phyloP scores from a whole-genome alignment of 164 flowering plant species.

The Berberis thunbergii region DNA sequence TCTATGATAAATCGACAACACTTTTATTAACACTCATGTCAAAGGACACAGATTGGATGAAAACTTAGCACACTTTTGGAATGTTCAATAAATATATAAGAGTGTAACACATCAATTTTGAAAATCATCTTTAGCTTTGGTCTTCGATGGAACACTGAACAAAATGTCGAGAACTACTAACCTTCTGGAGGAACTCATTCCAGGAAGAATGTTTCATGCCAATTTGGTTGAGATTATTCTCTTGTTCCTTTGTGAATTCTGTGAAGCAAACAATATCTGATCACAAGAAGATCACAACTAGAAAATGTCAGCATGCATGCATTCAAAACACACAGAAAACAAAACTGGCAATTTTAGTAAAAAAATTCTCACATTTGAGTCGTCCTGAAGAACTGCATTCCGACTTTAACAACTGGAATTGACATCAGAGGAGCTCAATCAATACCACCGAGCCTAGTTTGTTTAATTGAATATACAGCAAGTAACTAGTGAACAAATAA shows the following conservation, averaged over 20 bases:
- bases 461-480: not conserved
- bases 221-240: conserved; percentile 20
- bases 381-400: conserved; percentile 44
- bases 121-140: not conserved
- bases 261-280: conserved; percentile 73
- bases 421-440: conserved; percentile 1
- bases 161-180: conserved; percentile 15
- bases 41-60: no score
- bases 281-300: conserved; percentile 6
- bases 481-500: not conserved
- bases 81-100: no score
- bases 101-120: not conserved
- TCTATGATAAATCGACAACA: no score
- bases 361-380: conserved; percentile 45
- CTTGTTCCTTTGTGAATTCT: conserved; percentile 48
- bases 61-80: no score
- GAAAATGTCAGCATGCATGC: conserved; percentile 11
- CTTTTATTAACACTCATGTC: no score
- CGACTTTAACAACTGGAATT: conserved; percentile 62
- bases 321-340: conserved; percentile 4
- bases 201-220: conserved; percentile 67
- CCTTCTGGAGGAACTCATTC: conserved; percentile 69
- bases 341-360: not conserved
- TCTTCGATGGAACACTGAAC: no score
- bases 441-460: not conserved